Conservation (phyloP, 2,329 filamentous ascomycete species). For the Trichoderma simmonsii region DNA sequence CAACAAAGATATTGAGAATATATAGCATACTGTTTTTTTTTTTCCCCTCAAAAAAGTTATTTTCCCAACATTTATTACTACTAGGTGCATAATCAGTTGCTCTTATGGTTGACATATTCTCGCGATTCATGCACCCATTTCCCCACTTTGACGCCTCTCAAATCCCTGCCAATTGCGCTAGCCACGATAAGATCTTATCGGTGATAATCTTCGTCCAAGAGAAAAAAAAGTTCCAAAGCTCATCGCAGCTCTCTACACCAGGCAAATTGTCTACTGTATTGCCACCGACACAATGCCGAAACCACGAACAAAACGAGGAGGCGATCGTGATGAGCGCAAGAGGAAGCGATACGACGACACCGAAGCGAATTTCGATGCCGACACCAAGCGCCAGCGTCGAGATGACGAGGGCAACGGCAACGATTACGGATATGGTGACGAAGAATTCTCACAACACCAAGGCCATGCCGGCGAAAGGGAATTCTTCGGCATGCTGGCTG, state of each 20-base stretch:
- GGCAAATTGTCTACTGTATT: not conserved
- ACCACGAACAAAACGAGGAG: conserved; percentile 42
- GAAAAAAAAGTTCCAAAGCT: conserved; percentile 15
- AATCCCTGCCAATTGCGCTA: not conserved
- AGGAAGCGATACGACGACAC: conserved; percentile 36
- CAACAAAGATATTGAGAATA: no score
- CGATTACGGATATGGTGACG: conserved; percentile 25
- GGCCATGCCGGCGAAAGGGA: conserved; percentile 53
- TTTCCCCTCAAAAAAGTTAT: no score
- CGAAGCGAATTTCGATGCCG: conserved; percentile 20
- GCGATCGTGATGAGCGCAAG: conserved; percentile 40
- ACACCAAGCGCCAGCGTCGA: conserved; percentile 28
- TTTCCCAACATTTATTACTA: not conserved
- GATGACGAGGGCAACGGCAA: conserved; percentile 24
- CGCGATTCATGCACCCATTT: not conserved
- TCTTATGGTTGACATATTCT: not conserved
- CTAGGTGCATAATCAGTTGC: not conserved
- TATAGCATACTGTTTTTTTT: no score
- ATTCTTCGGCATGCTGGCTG: conserved; percentile 90
- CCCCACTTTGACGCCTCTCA: not conserved
- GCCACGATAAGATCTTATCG: conserved; percentile 21
- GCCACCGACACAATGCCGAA: conserved; percentile 38
- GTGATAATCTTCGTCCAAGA: not conserved
- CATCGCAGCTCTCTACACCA: not conserved
- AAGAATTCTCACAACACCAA: conserved; percentile 24